Percentiles rank a stretch among this genome's conserved stretches.
phyloP scores from a whole-genome alignment of 805 yeast species.

The Saccharomycopsis capsularis region DNA sequence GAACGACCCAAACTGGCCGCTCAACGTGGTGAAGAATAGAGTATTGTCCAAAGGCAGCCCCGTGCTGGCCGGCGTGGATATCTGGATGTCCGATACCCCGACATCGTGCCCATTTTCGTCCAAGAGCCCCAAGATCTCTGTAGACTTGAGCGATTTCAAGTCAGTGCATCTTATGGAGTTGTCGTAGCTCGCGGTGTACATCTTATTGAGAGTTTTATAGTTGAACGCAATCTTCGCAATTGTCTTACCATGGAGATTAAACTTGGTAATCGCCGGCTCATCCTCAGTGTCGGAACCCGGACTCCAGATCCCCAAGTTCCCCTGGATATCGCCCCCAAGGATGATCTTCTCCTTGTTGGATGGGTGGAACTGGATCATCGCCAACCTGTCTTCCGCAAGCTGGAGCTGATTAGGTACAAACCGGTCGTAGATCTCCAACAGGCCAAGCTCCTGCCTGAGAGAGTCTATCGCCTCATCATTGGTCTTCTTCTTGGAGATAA shows the following conservation, averaged over 20 bases:
- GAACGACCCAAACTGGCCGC: constrained; percentile 70
- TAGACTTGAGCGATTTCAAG: constrained; percentile 49
- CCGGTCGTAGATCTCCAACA: constrained; percentile 42
- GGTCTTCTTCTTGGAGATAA: constrained; percentile 26
- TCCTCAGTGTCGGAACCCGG: constrained; percentile 38
- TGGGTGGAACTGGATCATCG: constrained; percentile 75
- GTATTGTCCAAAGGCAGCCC: constrained; percentile 43
- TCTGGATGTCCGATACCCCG: constrained; percentile 66
- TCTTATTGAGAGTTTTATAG: constrained; percentile 41
- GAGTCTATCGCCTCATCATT: constrained; percentile 36
- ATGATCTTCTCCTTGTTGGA: constrained; percentile 51
- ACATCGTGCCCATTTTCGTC: constrained; percentile 46
- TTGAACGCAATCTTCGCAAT: constrained; percentile 58
- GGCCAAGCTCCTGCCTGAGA: constrained; percentile 46
- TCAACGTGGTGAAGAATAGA: constrained; percentile 67
- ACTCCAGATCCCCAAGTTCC: constrained; percentile 85
- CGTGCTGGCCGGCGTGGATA: constrained; percentile 5
- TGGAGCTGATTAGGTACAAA: constrained; percentile 67
- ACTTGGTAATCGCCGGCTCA: constrained; percentile 48
- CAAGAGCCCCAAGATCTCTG: constrained; percentile 52
- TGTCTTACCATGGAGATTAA: constrained; percentile 71
- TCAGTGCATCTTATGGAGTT: constrained; percentile 77
- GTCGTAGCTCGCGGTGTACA: constrained; percentile 76
- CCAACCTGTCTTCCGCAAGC: constrained; percentile 62
- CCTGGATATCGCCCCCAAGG: constrained; percentile 85